A percentile compares a stretch with the other conserved stretches of the same genome.
Conservation (phyloP, 495 filamentous ascomycete genomes). For the Penicillium alfredii region DNA sequence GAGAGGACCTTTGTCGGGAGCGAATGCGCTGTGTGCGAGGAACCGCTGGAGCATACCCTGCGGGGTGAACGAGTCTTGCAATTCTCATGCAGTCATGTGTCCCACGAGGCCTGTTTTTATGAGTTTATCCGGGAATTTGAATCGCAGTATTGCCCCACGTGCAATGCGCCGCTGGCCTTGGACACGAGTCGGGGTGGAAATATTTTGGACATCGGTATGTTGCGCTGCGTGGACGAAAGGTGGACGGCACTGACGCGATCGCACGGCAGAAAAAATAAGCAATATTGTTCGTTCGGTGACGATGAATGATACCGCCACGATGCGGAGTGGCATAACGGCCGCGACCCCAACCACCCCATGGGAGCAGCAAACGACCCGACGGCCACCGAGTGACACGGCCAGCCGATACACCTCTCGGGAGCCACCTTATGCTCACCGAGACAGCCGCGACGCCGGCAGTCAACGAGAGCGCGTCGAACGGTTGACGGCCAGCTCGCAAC, state of each 20-base stretch:
- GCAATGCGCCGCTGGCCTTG: conserved; percentile 84
- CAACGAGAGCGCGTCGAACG: conserved; percentile 54
- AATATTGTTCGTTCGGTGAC: conserved; percentile 86
- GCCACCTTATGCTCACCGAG: conserved; percentile 38
- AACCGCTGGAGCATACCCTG: conserved; percentile 93
- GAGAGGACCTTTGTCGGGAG: conserved; percentile 94
- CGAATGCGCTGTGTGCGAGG: conserved; percentile 94
- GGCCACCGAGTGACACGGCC: conserved; percentile 43
- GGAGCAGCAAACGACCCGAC: conserved; percentile 48
- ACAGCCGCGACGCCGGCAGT: conserved; percentile 51
- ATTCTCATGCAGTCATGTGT: conserved; percentile 92
- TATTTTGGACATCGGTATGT: conserved; percentile 86
- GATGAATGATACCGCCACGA: conserved; percentile 51
- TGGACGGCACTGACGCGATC: conserved; percentile 5
- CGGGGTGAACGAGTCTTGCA: conserved; percentile 93
- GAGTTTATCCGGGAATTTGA: conserved; percentile 96
- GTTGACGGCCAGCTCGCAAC: conserved; percentile 43
- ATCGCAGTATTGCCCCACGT: conserved; percentile 90
- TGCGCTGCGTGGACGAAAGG: neutral
- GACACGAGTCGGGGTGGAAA: conserved; percentile 95
- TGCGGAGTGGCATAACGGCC: conserved; percentile 45
- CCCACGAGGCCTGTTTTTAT: conserved; percentile 98
- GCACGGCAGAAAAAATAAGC: conserved; percentile 77
- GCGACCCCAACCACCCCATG: conserved; percentile 55
- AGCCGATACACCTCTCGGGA: conserved; percentile 30